Conservation (phyloP, 2,329 filamentous ascomycete species). For the Alternaria sp. region DNA sequence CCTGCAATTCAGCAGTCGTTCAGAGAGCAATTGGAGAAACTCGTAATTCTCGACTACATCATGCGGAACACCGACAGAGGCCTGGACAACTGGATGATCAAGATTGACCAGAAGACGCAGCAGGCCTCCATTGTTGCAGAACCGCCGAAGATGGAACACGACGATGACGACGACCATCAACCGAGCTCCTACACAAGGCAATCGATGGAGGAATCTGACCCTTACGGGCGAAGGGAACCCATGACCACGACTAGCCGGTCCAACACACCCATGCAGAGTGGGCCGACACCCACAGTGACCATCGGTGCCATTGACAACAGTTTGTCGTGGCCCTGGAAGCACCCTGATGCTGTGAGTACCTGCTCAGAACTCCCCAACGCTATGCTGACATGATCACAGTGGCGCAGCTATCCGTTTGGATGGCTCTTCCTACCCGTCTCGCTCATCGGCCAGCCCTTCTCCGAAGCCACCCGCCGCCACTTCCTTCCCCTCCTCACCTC, state of each 20-base stretch:
- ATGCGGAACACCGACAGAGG: conserved; percentile 99
- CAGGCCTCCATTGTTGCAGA: conserved; percentile 87
- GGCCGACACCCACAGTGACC: conserved; percentile 66
- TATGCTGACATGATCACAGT: conserved; percentile 50
- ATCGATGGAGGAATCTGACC: conserved; percentile 63
- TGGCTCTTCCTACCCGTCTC: conserved; percentile 98
- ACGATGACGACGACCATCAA: conserved; percentile 39
- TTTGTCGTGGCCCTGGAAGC: conserved; percentile 98
- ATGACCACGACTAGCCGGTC: conserved; percentile 76
- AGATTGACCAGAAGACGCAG: conserved; percentile 84
- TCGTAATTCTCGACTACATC: conserved; percentile 97
- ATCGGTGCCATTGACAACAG: conserved; percentile 98
- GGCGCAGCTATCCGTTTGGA: conserved; percentile 92
- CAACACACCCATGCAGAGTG: conserved; percentile 61
- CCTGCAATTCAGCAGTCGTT: conserved; percentile 88
- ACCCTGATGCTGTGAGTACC: conserved; percentile 78
- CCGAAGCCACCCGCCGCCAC: conserved; percentile 88
- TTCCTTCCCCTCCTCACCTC: conserved; percentile 96
- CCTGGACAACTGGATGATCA: conserved; percentile 99
- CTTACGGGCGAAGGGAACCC: conserved; percentile 79
- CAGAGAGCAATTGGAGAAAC: conserved; percentile 91
- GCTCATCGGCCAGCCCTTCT: conserved; percentile 94
- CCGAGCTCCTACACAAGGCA: conserved; percentile 65
- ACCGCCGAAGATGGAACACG: conserved; percentile 70
- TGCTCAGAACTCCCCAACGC: not conserved